Evolutionary conservation across 805 yeast genomes (phyloP), one percentile per base, ranked within the genome.

Genomic region (Candida pseudofarinosa): DNA sequence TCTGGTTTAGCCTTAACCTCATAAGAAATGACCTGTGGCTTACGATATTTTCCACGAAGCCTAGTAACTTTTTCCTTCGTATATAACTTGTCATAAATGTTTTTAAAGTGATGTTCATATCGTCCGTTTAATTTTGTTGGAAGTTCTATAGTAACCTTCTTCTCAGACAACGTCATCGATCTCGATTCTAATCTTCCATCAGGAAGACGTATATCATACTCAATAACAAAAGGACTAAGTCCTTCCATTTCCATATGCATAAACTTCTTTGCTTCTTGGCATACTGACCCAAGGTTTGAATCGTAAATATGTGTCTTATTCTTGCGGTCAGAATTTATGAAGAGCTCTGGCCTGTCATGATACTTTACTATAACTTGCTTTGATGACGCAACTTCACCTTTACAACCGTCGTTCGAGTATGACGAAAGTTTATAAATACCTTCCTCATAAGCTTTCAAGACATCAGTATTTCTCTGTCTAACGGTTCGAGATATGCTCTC

Each of bases 1-100:
- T 56, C 56, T 10, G 98, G 97, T n/a, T 80, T 64, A 2, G 79
- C 65, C 41, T 74, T 69, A 4, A 89, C 86, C 1, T 63, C 62
- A 41, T 70, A 71, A 10, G 53, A 41, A 8, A 68, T 54, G 15
- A n/a, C 13, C 34, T 7, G 17, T 32, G 34, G 34, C 10, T 23
- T 23, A 10, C 10, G 10, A 7, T 6, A 23, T 23, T 37, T 35
- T 13, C 20, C 20, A 15, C 33, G 7, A 14, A 44, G 23, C 17
- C 33, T 42, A 28, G 34, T 17, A 18, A 40, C 37, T 45, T 56
- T 56, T 69, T 69, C 43, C 62, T 60, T 54, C 54, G 74, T 43
- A 54, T 87, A 90, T 18, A 79, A 63, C 0, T 80, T 63, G 58
- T 90, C 97, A 48, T 74, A 80, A 1, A 90, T 66, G 2, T 78